These are phyloP conservation scores for Grammothele lineata DNA, from an alignment of 768 basidiomycete genomes.

Conservation along the genomic window DNA sequence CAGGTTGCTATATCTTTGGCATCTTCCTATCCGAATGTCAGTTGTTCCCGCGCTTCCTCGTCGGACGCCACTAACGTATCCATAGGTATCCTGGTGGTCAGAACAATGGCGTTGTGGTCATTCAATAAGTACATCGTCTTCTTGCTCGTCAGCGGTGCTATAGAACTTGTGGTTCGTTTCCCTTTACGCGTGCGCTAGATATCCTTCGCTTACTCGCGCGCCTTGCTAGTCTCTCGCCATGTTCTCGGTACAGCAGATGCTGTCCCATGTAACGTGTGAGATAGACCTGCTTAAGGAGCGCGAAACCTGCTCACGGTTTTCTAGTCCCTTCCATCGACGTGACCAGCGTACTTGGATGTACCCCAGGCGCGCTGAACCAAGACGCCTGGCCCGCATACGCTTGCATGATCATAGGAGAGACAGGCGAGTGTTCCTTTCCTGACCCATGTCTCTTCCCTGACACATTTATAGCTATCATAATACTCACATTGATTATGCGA, in stretches of 20 bases:
- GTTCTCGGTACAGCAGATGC: background rate
- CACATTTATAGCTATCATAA: background rate
- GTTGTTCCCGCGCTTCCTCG: background rate
- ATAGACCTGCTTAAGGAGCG: too few relatives aligned
- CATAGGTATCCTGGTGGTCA: conserved; percentile 1
- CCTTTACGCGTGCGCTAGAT: too few relatives aligned
- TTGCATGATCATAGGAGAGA: background rate
- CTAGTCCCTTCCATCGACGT: background rate
- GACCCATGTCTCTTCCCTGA: background rate
- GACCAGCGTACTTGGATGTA: background rate
- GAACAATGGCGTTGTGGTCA: conserved; percentile 8
- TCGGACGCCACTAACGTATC: background rate
- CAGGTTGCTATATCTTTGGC: background rate
- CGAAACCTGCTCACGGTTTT: background rate
- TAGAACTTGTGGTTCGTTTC: conserved; percentile 2
- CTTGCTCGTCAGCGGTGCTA: background rate
- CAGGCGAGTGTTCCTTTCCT: background rate
- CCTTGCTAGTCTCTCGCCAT: background rate
- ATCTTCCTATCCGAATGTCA: background rate
- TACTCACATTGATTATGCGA: background rate
- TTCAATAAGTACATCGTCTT: background rate
- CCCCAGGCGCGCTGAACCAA: background rate
- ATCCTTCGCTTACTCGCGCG: too few relatives aligned
- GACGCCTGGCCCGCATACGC: background rate
- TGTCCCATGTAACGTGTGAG: background rate